Base-by-base conservation (phyloP, 2,329 filamentous ascomycete genomes). In the Cladosporium sp. region DNA sequence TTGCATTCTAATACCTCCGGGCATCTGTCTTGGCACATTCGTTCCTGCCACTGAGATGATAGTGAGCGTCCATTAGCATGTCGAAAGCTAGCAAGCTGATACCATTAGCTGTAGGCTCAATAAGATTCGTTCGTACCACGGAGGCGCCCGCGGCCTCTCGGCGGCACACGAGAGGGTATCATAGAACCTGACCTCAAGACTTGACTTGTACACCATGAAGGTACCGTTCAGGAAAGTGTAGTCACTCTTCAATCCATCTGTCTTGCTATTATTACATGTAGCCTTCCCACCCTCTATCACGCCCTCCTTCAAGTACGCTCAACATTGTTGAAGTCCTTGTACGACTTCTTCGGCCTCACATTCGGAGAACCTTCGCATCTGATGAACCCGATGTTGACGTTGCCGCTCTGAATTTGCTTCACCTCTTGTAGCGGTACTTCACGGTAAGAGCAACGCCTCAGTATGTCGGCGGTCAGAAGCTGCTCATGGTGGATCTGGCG, bases 321-420 rank as follows among this genome's bases (percentile, higher is more conserved):
- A 29, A 37, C 33, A 18, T n/a, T 59, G 16, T 59, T 31, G 46
- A 62, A 62, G 29, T 52, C n/a, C 44, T 52, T 52, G 46, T 62
- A 62, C 18, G 59, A 52, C 29, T 18, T 23, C 59, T 62, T 62
- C 28, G 59, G 59, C 59, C 59, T 62, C 28, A 62, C 59, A 8
- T 35, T 62, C 29, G 18, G 2, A 21, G 44, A 52, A n/a, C 46
- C 44, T n/a, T 26, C 44, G 29, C 59, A 62, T 21, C 21, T 37
- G 16, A 52, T 33, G 21, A 62, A 53, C 7, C 59, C 59, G 10
- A 62, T 18, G 18, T 28, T 35, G 3, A 18, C 29, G 11, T 35
- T 33, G n/a, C 59, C 59, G 33, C 2, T 29, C 59, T 53, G 28
- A 21, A 62, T 52, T 11, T 31, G 11, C 29, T 35, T 23, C n/a